Percentiles rank a stretch among this genome's conserved stretches.
phyloP scores from a whole-genome alignment of 495 filamentous ascomycete species.

The Mytilinidion resinicola region DNA sequence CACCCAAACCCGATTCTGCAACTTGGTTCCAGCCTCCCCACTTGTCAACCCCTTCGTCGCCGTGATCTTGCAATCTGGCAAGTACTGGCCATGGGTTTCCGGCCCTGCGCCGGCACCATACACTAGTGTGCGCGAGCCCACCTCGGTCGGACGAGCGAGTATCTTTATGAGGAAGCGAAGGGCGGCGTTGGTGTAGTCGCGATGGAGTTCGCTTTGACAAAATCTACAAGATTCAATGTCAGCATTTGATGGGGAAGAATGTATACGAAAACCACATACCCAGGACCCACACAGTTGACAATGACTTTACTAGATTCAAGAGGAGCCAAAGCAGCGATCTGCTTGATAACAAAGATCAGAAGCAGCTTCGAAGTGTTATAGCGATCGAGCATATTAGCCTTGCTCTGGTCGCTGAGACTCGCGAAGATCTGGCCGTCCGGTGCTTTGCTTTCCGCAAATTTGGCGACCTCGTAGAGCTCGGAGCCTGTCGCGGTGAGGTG shows the following conservation, averaged over 20 bases:
- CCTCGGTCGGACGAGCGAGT: conserved; percentile 34
- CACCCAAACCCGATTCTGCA: conserved; percentile 27
- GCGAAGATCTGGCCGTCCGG: conserved; percentile 18
- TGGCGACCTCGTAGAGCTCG: conserved; percentile 27
- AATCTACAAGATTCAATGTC: conserved; percentile 35
- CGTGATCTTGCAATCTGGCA: conserved; percentile 24
- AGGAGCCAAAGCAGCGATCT: conserved; percentile 8
- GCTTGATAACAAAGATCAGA: conserved; percentile 25
- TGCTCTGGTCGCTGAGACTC: conserved; percentile 24
- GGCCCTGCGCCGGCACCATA: conserved; percentile 32
- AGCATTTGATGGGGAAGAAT: conserved; percentile 31
- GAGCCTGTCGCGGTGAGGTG: conserved; percentile 26
- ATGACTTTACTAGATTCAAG: too few relatives aligned
- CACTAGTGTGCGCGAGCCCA: conserved; percentile 37
- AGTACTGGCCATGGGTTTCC: conserved; percentile 35
- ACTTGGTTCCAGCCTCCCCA: conserved; percentile 19
- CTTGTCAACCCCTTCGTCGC: conserved; percentile 15
- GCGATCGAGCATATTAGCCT: conserved; percentile 27
- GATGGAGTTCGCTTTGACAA: conserved; percentile 33
- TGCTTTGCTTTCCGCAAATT: conserved; percentile 21
- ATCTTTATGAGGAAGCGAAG: conserved; percentile 4
- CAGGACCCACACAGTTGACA: background rate
- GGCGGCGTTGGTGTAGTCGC: conserved; percentile 11
- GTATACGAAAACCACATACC: conserved; percentile 12
- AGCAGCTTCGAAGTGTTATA: conserved; percentile 35